Base-by-base conservation (phyloP, 345 rosid species). In the Clausena lansium region DNA sequence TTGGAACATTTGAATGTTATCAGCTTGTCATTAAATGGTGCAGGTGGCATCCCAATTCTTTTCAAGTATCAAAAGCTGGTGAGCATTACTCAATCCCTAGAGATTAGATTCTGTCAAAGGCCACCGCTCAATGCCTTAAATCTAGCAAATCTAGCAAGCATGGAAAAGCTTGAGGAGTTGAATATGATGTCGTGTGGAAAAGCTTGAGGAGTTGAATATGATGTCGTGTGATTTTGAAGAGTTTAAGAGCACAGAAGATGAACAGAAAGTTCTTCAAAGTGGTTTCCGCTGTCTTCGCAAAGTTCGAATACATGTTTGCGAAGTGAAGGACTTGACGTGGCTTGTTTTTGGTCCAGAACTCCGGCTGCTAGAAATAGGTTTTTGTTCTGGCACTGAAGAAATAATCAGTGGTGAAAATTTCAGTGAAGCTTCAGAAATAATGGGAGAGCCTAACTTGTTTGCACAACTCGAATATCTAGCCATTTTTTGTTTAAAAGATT, bases 261-360 rank as follows among this genome's bases (percentile, higher is more conserved):
- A 45, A 25, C 11, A 25, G 14, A 45, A 47, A 15, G 27, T 69
- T 5, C 58, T n/a, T 0, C 32, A 41, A 25, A 24, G 41, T 27
- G 6, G 68, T 45, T 58, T 76, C 39, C 6, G 22, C 14, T 5
- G 66, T 14, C 79, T 76, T 15, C 38, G 6, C 9, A 35, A 19
- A 24, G 79, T 76, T 58, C 4, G 4, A 33, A 33, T 3, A 17
- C 9, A 20, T 30, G 20, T 9, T 14, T 14, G 2, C 19, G n/a
- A 14, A 0, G 38, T 75, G 57, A 39, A 6, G 30, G 81, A 81
- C 17, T 9, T 84, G 66, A 79, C 79, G 57, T 81, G 68, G 83
- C 65, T 81, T 41, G 38, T 78, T 79, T 71, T 63, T 25, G 79
- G 77, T n/a, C 87, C 77, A 33, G 64, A 69, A 20, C 33, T 82